Evolutionary conservation across 2,329 filamentous ascomycete species (phyloP).

Genomic region (Ramichloridium luteum): DNA sequence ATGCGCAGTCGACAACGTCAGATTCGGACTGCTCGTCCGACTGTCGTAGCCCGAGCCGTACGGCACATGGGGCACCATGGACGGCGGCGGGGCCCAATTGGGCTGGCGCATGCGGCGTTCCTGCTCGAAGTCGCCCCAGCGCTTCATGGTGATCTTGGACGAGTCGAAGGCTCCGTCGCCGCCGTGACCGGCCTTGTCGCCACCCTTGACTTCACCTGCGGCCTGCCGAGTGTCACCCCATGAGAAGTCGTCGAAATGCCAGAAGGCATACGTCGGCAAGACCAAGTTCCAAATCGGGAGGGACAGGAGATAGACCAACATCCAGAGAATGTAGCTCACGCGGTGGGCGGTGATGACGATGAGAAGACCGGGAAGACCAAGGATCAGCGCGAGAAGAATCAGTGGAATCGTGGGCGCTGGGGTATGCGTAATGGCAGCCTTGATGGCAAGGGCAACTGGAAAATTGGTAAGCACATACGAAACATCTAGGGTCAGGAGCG

Average conservation of each 20-base stretch:
- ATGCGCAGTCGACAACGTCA: slow-evolving; percentile 8
- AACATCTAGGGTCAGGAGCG: not conserved
- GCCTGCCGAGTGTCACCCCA: slow-evolving; percentile 98
- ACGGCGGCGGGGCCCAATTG: slow-evolving; percentile 4
- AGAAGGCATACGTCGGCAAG: slow-evolving; percentile 86
- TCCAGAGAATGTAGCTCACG: slow-evolving; percentile 86
- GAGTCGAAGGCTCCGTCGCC: slow-evolving; percentile 97
- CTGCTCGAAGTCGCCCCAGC: slow-evolving; percentile 93
- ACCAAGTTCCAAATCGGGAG: slow-evolving; percentile 97
- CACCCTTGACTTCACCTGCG: slow-evolving; percentile 77
- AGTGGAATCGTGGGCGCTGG: slow-evolving; percentile 76
- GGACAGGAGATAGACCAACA: slow-evolving; percentile 88
- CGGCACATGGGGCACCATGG: not conserved
- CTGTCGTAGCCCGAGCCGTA: slow-evolving; percentile 6
- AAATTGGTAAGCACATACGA: slow-evolving; percentile 18
- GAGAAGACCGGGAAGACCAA: slow-evolving; percentile 82
- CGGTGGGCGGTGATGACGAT: slow-evolving; percentile 91
- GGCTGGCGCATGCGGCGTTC: slow-evolving; percentile 26
- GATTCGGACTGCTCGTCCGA: slow-evolving; percentile 5
- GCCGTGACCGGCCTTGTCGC: slow-evolving; percentile 43
- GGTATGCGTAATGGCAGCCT: slow-evolving; percentile 43
- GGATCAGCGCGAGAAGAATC: slow-evolving; percentile 74
- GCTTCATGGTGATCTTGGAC: slow-evolving; percentile 98
- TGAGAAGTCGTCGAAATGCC: slow-evolving; percentile 99
- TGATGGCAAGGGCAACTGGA: slow-evolving; percentile 73